A percentile compares a stretch with the other conserved stretches of the same genome.
These are phyloP conservation scores for Echium plantagineum DNA, from an alignment of 257 asterid species.

Conservation along the genomic window DNA sequence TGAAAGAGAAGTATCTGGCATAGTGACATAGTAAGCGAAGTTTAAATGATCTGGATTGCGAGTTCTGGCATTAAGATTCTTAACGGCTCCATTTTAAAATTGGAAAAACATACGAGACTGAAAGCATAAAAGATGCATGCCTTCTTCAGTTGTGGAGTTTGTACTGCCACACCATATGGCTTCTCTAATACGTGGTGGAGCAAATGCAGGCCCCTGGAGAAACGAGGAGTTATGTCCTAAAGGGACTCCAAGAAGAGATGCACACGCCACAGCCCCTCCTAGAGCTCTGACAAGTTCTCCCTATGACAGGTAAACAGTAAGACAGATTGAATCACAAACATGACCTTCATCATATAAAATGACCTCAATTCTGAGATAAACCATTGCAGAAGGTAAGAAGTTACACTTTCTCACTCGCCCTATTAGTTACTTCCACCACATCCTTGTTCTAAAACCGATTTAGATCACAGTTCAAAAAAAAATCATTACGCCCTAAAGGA, in stretches of 20 bases:
- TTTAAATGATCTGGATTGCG: too few species aligned
- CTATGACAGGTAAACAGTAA: conserved; percentile 23
- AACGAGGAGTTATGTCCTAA: conserved; percentile 95
- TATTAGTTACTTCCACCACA: neutral
- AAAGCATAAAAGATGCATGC: conserved; percentile 19
- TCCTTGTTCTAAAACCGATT: neutral
- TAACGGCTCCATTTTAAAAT: neutral
- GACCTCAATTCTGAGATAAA: neutral
- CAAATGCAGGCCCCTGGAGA: conserved; percentile 99
- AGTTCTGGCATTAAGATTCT: too few species aligned
- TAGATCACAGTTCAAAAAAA: neutral
- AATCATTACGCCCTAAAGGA: neutral
- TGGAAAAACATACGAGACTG: neutral
- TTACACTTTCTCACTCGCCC: neutral
- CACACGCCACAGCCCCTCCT: conserved; percentile 69
- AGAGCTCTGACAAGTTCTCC: conserved; percentile 90
- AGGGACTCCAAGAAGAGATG: conserved; percentile 97
- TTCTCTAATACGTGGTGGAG: conserved; percentile 98
- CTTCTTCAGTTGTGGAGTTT: conserved; percentile 94
- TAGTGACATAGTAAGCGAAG: too few species aligned
- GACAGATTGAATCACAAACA: neutral
- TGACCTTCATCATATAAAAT: too few species aligned
- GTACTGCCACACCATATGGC: conserved; percentile 99
- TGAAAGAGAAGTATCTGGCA: too few species aligned
- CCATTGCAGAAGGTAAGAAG: neutral